Conservation (phyloP, 2,329 filamentous ascomycete species). For the Fusarium pininemorale region DNA sequence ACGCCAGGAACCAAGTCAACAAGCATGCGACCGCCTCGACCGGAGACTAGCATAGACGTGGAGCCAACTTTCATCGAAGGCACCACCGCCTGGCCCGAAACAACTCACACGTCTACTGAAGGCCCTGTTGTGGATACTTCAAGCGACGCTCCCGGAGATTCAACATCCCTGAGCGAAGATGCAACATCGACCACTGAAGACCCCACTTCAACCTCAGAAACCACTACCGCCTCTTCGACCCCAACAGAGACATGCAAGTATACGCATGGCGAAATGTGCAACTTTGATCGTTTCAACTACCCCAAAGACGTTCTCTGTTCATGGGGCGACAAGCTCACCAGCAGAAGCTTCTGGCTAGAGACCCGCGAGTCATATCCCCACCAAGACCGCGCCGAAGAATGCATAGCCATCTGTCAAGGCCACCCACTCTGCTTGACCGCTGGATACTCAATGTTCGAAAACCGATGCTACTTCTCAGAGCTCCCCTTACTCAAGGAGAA, state of each 20-base stretch:
- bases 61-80: neutral
- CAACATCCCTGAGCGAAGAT: neutral
- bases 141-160: neutral
- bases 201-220: neutral
- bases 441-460: neutral
- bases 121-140: neutral
- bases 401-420: slow-evolving; percentile 1
- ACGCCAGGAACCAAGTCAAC: neutral
- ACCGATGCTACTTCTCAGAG: neutral
- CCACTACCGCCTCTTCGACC: neutral
- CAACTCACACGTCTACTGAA: neutral
- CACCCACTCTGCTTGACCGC: neutral
- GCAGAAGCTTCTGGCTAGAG: neutral
- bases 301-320: neutral
- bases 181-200: neutral
- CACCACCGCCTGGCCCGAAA: neutral
- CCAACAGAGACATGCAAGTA: neutral
- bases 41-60: neutral
- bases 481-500: neutral
- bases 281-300: neutral
- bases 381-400: neutral
- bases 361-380: neutral
- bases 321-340: neutral
- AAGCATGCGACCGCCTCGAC: neutral
- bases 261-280: neutral